Percentiles rank a stretch among this genome's conserved stretches.
Conservation (phyloP, 2,329 filamentous ascomycete species). For the Penicillium sp. region DNA sequence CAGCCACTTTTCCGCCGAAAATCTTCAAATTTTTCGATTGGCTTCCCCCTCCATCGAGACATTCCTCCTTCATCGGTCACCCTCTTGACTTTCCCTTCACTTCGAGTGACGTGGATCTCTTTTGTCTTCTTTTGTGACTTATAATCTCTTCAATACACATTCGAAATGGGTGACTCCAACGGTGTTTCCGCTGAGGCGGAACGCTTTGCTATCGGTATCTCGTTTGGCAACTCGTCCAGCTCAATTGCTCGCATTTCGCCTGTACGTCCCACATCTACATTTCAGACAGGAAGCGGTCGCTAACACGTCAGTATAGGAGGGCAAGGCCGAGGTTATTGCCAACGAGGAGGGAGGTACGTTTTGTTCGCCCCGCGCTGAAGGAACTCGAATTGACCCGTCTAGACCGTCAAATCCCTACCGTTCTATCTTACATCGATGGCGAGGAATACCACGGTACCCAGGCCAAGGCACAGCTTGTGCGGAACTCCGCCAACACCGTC, state of each 20-base stretch:
- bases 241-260: constrained; percentile 83
- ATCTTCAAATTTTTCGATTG: constrained; percentile 35
- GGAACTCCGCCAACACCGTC: constrained; percentile 88
- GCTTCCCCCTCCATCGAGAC: constrained; percentile 21
- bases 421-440: constrained; percentile 89
- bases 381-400: constrained; percentile 17
- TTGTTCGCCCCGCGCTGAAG: constrained; percentile 6
- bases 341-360: constrained; percentile 91
- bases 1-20: constrained; percentile 33
- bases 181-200: constrained; percentile 46
- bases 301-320: constrained; percentile 54
- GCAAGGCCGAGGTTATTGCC: constrained; percentile 95
- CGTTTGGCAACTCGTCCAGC: constrained; percentile 97
- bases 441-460: constrained; percentile 96
- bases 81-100: constrained; percentile 15
- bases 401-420: constrained; percentile 96
- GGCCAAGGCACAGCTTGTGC: constrained; percentile 87
- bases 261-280: constrained; percentile 37
- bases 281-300: background rate
- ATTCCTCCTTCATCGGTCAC: constrained; percentile 18
- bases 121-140: constrained; percentile 8
- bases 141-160: constrained; percentile 11
- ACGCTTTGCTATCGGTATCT: constrained; percentile 80
- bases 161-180: constrained; percentile 51
- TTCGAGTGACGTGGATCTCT: constrained; percentile 14